Evolutionary conservation across 768 basidiomycete genomes (phyloP).

Genomic region (Russula compacta): DNA sequence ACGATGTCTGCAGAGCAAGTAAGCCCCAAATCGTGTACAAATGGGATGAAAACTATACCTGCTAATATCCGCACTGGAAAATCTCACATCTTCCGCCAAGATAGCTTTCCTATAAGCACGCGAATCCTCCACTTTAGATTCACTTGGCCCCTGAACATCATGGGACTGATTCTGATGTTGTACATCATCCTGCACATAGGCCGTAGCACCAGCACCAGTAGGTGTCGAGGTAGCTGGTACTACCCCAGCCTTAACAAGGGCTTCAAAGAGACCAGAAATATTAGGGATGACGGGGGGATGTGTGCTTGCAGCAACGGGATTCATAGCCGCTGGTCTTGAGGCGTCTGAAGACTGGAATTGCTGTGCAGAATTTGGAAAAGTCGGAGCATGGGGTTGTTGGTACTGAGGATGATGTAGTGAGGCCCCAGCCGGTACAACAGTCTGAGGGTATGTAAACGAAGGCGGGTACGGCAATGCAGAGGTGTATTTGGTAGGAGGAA

Average conservation of each 20-base stretch:
- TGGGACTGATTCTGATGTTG: slow-evolving; percentile 27
- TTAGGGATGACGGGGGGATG: slow-evolving; percentile 21
- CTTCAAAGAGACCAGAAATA: slow-evolving; percentile 53
- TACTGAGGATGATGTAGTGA: slow-evolving; percentile 9
- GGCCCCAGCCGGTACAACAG: slow-evolving; percentile 24
- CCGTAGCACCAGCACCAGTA: slow-evolving; percentile 37
- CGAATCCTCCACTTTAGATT: slow-evolving; percentile 39
- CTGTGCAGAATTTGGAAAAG: slow-evolving; percentile 5
- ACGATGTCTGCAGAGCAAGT: slow-evolving; percentile 37
- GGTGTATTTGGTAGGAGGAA: slow-evolving; percentile 12
- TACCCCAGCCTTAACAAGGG: slow-evolving; percentile 73
- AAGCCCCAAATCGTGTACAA: neutral
- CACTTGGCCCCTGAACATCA: slow-evolving; percentile 27
- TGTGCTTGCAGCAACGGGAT: slow-evolving; percentile 21
- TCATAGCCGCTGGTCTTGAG: slow-evolving; percentile 19
- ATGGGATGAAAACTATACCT: slow-evolving; percentile 35
- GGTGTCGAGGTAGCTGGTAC: slow-evolving; percentile 49
- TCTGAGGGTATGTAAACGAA: slow-evolving; percentile 24
- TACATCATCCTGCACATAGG: slow-evolving; percentile 3
- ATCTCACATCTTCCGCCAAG: slow-evolving; percentile 47
- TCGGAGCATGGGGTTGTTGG: slow-evolving; percentile 10
- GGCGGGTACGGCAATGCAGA: slow-evolving; percentile 19
- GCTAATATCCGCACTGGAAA: slow-evolving; percentile 61
- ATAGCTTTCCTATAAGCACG: slow-evolving; percentile 54
- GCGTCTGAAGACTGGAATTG: slow-evolving; percentile 4